Evolutionary conservation across 1,284 basidiomycete genomes (phyloP).

Genomic region (Pterula multifida): DNA sequence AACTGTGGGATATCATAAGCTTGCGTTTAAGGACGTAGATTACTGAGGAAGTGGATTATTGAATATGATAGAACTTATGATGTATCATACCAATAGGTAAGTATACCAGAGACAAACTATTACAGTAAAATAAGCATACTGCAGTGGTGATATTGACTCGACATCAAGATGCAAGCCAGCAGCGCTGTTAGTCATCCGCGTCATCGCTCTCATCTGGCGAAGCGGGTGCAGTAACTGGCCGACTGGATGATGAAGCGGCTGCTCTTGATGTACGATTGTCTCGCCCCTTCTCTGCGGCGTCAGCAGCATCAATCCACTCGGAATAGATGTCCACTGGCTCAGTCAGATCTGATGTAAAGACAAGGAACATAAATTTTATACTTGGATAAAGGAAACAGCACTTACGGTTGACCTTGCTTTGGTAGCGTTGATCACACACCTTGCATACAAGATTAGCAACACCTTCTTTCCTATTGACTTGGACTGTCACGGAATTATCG

Average conservation of each 20-base stretch:
- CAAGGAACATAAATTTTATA: constrained; percentile 1
- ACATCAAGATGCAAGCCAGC: too few relatives aligned
- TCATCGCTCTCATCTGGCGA: constrained; percentile 38
- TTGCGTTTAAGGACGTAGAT: too few relatives aligned
- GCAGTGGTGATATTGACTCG: too few relatives aligned
- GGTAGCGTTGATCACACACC: constrained; percentile 73
- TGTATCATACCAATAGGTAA: too few relatives aligned
- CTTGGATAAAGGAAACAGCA: too few relatives aligned
- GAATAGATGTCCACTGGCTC: constrained; percentile 87
- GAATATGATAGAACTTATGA: too few relatives aligned
- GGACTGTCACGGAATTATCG: constrained; percentile 79
- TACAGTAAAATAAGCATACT: too few relatives aligned
- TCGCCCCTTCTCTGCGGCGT: constrained; percentile 55
- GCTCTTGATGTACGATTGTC: constrained; percentile 35
- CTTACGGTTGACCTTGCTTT: constrained; percentile 78
- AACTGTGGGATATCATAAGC: too few relatives aligned
- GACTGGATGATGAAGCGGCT: constrained; percentile 46
- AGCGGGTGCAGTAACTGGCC: constrained; percentile 25
- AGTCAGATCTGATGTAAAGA: constrained; percentile 49
- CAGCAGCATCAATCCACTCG: constrained; percentile 86
- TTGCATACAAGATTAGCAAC: constrained; percentile 67
- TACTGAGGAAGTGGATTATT: too few relatives aligned
- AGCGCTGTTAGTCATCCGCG: constrained; percentile 16
- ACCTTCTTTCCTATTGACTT: constrained; percentile 76
- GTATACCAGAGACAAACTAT: too few relatives aligned